A percentile compares a stretch with the other conserved stretches of the same genome.
phyloP scores from a whole-genome alignment of 2,329 filamentous ascomycete species.

The Pseudophaeomoniella oleicola region DNA sequence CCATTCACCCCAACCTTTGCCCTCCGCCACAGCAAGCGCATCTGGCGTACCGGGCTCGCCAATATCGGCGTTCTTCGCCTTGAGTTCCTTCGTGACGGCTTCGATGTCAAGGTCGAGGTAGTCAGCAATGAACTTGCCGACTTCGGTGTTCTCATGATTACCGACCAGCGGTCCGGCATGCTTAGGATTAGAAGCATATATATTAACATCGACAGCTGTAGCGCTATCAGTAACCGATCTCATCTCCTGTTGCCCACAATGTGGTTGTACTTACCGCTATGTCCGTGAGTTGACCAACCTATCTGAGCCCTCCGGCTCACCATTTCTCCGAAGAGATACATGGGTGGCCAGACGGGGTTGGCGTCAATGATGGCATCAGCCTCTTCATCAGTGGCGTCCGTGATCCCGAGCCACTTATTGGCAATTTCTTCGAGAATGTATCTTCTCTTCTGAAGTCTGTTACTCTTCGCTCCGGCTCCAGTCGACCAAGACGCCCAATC shows the following conservation, averaged over 20 bases:
- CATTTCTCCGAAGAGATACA: slow-evolving; percentile 63
- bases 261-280: slow-evolving; percentile 37
- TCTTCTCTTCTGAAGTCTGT: slow-evolving; percentile 32
- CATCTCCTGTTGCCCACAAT: not conserved
- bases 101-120: slow-evolving; percentile 74
- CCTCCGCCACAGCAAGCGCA: slow-evolving; percentile 1
- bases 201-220: slow-evolving; percentile 86
- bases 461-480: slow-evolving; percentile 17
- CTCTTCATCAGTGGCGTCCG: slow-evolving; percentile 57
- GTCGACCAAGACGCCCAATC: slow-evolving; percentile 47
- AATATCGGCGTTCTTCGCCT: slow-evolving; percentile 12
- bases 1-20: slow-evolving; percentile 18
- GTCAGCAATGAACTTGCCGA: slow-evolving; percentile 64
- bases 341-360: slow-evolving; percentile 36
- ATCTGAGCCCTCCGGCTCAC: slow-evolving; percentile 76
- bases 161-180: slow-evolving; percentile 52
- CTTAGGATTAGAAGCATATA: slow-evolving; percentile 66
- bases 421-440: slow-evolving; percentile 60
- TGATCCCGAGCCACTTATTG: slow-evolving; percentile 57
- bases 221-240: slow-evolving; percentile 2
- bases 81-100: slow-evolving; percentile 62
- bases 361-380: slow-evolving; percentile 48
- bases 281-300: slow-evolving; percentile 89
- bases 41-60: not conserved
- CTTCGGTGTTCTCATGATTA: slow-evolving; percentile 89